Conservation (phyloP, 1,284 basidiomycete species). For the Takashimella koratensis region DNA sequence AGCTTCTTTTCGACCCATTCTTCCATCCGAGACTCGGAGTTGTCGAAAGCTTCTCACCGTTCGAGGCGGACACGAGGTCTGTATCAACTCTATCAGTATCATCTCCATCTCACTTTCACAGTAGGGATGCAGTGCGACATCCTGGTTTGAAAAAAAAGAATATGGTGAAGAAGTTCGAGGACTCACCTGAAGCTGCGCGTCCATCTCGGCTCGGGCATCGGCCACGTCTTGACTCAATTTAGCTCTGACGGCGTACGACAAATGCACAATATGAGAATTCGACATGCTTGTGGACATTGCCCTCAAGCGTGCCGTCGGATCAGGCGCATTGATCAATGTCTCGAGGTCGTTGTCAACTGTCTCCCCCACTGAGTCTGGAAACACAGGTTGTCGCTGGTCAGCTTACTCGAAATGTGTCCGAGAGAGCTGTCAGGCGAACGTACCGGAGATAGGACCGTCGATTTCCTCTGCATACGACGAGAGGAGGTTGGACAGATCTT, state of each 20-base stretch:
- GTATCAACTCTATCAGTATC: slow-evolving; percentile 5
- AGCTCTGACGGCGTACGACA: slow-evolving; percentile 59
- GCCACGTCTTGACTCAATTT: slow-evolving; percentile 57
- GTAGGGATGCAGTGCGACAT: too few relatives aligned
- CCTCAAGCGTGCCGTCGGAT: slow-evolving; percentile 41
- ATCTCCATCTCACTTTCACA: not conserved
- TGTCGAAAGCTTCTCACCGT: slow-evolving; percentile 77
- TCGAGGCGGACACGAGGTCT: slow-evolving; percentile 71
- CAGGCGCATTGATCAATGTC: slow-evolving; percentile 29
- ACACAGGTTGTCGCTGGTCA: not conserved
- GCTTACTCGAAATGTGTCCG: not conserved
- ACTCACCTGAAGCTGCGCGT: slow-evolving; percentile 64
- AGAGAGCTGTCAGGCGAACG: slow-evolving; percentile 7
- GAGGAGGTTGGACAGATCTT: slow-evolving; percentile 27
- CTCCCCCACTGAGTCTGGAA: slow-evolving; percentile 18
- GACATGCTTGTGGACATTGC: slow-evolving; percentile 51
- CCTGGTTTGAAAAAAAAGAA: too few relatives aligned
- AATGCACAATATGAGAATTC: slow-evolving; percentile 58
- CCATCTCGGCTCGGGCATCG: slow-evolving; percentile 59
- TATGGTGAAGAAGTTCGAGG: not conserved
- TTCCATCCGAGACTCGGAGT: slow-evolving; percentile 68
- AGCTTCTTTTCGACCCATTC: slow-evolving; percentile 54
- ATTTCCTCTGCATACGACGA: slow-evolving; percentile 20
- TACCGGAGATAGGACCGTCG: slow-evolving; percentile 1
- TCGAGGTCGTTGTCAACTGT: slow-evolving; percentile 37